Evolutionary conservation across 768 basidiomycete genomes (phyloP), one percentile per base, ranked within the genome.

Genomic region (Naematelia encephala): DNA sequence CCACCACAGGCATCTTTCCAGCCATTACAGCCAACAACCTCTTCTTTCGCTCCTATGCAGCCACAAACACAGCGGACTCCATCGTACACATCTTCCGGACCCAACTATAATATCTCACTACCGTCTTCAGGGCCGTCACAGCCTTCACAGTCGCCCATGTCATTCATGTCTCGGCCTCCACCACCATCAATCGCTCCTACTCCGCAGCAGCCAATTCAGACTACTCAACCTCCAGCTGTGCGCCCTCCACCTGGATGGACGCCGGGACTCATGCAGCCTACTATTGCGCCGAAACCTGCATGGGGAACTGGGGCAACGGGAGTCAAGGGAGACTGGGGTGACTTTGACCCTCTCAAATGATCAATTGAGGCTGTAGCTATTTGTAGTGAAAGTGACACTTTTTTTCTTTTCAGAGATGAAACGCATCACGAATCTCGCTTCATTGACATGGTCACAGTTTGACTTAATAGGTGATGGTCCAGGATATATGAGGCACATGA

Each of bases 281-380:
- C 72, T 5, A 57, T 61, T 22, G 61, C 63, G 26, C 47, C 70
- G 0, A 62, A 64, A 55, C 57, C 63, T 16, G 49, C 59, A 22
- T 64, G 60, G 66, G 43, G 44, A 12, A 57, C 34, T 4, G 21
- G 1, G 30, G 48, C 26, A 47, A 43, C 19, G 42, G 54, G 52
- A 51, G 51, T 1, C 49, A 65, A 62, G 10, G 46, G 53, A 12
- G 70, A 72, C 58, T 77, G 75, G 75, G 68, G 61, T 8, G 75
- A 74, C 55, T 75, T 77, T 60, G 75, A 77, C 58, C 75, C 75
- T n/a, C 51, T 77, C 16, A 70, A 66, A 27, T 77, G 34, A 58
- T 22, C 51, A n/a, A n/a, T n/a, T n/a, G n/a, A n/a, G n/a, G n/a
- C n/a, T n/a, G n/a, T n/a, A n/a, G n/a, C n/a, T n/a, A n/a, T n/a